Conservation (phyloP, 2,329 filamentous ascomycete species). For the Fragosphaeria purpurea region DNA sequence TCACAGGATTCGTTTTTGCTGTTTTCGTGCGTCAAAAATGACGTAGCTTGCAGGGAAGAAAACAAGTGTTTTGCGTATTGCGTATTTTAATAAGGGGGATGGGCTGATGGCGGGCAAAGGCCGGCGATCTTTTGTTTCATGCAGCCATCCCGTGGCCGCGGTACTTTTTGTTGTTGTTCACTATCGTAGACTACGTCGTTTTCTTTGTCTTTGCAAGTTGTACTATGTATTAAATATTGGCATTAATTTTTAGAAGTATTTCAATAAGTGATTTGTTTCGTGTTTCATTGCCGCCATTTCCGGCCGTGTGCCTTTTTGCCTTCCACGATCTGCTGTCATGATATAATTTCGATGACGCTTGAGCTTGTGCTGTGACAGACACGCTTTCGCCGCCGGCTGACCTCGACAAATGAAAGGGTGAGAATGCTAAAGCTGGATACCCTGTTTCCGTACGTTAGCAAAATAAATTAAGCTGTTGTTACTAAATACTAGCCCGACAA, state of each 20-base stretch:
- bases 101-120: too few relatives aligned
- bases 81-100: too few relatives aligned
- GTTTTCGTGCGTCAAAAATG: too few relatives aligned
- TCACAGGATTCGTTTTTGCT: too few relatives aligned
- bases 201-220: too few relatives aligned
- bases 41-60: too few relatives aligned
- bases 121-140: too few relatives aligned
- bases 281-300: background rate
- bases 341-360: conserved; percentile 13
- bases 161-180: too few relatives aligned
- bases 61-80: background rate
- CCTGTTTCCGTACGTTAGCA: background rate
- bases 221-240: too few relatives aligned
- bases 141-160: too few relatives aligned
- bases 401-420: conserved; percentile 2
- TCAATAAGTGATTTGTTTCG: background rate
- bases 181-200: too few relatives aligned
- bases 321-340: background rate
- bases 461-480: background rate
- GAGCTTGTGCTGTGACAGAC: conserved; percentile 3
- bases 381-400: background rate
- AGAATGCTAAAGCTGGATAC: conserved; percentile 7
- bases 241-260: too few relatives aligned
- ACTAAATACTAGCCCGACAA: background rate
- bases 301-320: background rate